A percentile compares a stretch with the other conserved stretches of the same genome.
Evolutionary conservation across 2,329 filamentous ascomycete genomes (phyloP).

Genomic region (Aspergillus alliaceus): DNA sequence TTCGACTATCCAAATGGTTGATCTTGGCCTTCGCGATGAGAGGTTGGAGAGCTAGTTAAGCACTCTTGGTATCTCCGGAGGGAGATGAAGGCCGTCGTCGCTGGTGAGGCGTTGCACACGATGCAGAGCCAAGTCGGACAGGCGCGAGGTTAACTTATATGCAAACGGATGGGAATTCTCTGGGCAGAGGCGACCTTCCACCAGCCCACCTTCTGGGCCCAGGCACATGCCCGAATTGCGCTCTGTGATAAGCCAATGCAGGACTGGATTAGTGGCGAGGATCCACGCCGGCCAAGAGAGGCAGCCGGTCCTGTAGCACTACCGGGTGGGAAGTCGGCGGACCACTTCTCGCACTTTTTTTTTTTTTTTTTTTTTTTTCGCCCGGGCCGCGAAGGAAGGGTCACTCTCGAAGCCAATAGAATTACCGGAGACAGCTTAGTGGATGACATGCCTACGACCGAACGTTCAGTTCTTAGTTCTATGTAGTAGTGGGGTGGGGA

Average conservation of each 20-base stretch:
- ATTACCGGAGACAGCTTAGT: not conserved
- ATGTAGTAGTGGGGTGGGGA: no score
- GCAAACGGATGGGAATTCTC: conserved; percentile 14
- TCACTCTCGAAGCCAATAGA: not conserved
- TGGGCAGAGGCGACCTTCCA: conserved; percentile 14
- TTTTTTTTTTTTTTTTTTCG: not conserved
- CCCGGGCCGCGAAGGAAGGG: conserved; percentile 1
- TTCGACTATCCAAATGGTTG: conserved; percentile 7
- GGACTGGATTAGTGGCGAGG: conserved; percentile 13
- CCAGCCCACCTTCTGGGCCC: conserved; percentile 14
- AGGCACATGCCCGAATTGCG: conserved; percentile 21
- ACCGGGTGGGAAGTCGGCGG: conserved; percentile 6
- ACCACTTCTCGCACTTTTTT: no score
- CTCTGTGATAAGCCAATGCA: conserved; percentile 21
- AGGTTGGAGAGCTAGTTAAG: conserved; percentile 10
- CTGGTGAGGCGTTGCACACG: conserved; percentile 19
- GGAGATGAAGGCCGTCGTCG: conserved; percentile 1
- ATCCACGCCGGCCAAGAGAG: conserved; percentile 3
- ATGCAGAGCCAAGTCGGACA: conserved; percentile 24
- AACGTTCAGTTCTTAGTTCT: no score
- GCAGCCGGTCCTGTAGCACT: conserved; percentile 2
- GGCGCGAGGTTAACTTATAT: conserved; percentile 19
- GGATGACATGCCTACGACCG: not conserved
- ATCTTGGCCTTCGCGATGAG: conserved; percentile 14
- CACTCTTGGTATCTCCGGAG: conserved; percentile 9